Conservation (phyloP, 306 rosid genomes). For the Prunus kanzakura region DNA sequence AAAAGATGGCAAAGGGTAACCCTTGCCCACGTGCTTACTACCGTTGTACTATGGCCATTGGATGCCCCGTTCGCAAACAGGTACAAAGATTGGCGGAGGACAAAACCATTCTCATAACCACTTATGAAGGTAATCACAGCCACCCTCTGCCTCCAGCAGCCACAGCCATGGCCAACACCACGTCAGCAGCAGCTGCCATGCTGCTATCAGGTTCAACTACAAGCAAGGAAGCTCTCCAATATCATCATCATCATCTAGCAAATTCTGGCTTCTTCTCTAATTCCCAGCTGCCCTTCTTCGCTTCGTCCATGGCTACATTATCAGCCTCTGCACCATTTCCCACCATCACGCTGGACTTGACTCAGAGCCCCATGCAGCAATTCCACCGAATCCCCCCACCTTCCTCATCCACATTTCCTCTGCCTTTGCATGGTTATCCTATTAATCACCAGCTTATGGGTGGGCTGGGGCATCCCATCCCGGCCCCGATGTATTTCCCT, state of each 20-base stretch:
- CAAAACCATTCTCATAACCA: constrained; percentile 44
- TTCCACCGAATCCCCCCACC: too few relatives aligned
- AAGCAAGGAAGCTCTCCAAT: constrained; percentile 16
- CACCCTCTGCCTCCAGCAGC: constrained; percentile 60
- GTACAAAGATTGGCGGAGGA: constrained; percentile 70
- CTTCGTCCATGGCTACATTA: constrained; percentile 41
- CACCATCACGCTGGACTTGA: constrained; percentile 46
- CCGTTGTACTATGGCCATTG: constrained; percentile 66
- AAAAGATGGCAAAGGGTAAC: constrained; percentile 64
- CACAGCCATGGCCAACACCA: constrained; percentile 45
- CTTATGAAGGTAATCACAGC: constrained; percentile 66
- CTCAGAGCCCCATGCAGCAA: constrained; percentile 19
- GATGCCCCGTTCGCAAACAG: constrained; percentile 53
- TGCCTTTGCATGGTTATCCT: constrained; percentile 22
- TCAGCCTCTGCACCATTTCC: constrained; percentile 55
- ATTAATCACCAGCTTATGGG: constrained; percentile 20
- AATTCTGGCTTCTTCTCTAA: constrained; percentile 24
- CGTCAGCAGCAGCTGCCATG: constrained; percentile 55
- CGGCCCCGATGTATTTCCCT: neutral
- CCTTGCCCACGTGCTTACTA: constrained; percentile 78
- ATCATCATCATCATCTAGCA: neutral
- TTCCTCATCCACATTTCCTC: constrained; percentile 23
- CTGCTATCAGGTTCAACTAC: constrained; percentile 38
- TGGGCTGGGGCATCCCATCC: constrained; percentile 15
- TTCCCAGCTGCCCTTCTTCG: constrained; percentile 11